A percentile compares a stretch with the other conserved stretches of the same genome.
Conservation (phyloP, 2,329 filamentous ascomycete species). For the Rutstroemia sp. region DNA sequence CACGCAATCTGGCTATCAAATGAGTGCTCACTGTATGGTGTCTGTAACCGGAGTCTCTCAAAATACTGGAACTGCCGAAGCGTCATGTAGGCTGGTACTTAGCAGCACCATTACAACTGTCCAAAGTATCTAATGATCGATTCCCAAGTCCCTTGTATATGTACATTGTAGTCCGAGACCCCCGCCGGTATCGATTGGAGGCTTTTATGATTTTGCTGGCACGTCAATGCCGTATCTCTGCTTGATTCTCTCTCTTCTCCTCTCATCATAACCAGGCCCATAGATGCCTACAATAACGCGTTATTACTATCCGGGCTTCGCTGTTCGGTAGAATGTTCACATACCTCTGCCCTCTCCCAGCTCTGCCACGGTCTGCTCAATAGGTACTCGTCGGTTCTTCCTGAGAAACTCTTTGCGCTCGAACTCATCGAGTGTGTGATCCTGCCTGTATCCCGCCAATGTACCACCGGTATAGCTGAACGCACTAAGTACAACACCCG, state of each 20-base stretch:
- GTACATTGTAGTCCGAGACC: slow-evolving; percentile 6
- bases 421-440: slow-evolving; percentile 52
- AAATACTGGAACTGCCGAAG: no score
- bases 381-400: slow-evolving; percentile 53
- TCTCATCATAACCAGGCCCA: slow-evolving; percentile 59
- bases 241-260: slow-evolving; percentile 59
- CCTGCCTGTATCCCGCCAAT: slow-evolving; percentile 43
- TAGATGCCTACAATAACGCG: slow-evolving; percentile 49
- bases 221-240: slow-evolving; percentile 66
- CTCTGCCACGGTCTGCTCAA: slow-evolving; percentile 58
- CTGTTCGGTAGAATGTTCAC: slow-evolving; percentile 15
- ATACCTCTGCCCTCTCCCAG: slow-evolving; percentile 66
- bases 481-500: slow-evolving; percentile 48
- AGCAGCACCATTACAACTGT: not conserved
- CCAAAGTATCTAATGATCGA: not conserved
- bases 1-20: no score
- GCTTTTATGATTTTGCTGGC: slow-evolving; percentile 24
- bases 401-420: slow-evolving; percentile 54
- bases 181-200: slow-evolving; percentile 7
- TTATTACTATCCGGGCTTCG: slow-evolving; percentile 6
- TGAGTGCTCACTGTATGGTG: no score
- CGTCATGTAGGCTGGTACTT: no score
- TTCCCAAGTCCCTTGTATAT: slow-evolving; percentile 5
- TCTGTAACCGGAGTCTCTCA: no score
- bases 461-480: slow-evolving; percentile 58